Conservation (phyloP, 2,329 filamentous ascomycete species). For the Verticillium alfalfae region DNA sequence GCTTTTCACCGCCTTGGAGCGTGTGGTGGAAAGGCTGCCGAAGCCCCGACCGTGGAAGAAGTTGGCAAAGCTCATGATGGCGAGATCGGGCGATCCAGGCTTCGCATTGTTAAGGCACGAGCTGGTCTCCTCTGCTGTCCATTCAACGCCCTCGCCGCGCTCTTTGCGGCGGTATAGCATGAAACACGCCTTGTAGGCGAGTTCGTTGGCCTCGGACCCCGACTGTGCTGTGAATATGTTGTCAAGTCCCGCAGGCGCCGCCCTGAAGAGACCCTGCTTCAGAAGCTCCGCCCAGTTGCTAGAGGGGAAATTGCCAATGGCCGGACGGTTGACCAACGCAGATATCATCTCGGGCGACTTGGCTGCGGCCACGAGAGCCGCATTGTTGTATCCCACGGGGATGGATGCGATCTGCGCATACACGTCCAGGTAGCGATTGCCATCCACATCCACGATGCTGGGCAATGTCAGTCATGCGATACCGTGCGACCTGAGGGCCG, state of each 20-base stretch:
- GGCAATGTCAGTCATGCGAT: background rate
- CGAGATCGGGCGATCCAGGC: slow-evolving; percentile 68
- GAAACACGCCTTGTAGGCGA: slow-evolving; percentile 81
- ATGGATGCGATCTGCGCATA: slow-evolving; percentile 83
- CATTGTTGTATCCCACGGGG: slow-evolving; percentile 78
- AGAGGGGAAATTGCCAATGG: slow-evolving; percentile 75
- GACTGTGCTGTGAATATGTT: slow-evolving; percentile 78
- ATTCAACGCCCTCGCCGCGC: slow-evolving; percentile 65
- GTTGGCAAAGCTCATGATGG: slow-evolving; percentile 72
- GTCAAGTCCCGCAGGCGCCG: slow-evolving; percentile 68
- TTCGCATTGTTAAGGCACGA: slow-evolving; percentile 67
- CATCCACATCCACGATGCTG: slow-evolving; percentile 41
- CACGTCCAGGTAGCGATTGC: slow-evolving; percentile 44
- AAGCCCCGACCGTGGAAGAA: slow-evolving; percentile 80
- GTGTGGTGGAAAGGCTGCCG: slow-evolving; percentile 71
- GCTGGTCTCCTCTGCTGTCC: slow-evolving; percentile 62
- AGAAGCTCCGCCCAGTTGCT: slow-evolving; percentile 70
- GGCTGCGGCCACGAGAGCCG: slow-evolving; percentile 58
- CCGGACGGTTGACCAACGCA: slow-evolving; percentile 72
- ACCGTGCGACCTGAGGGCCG: background rate
- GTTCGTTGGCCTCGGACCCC: slow-evolving; percentile 79
- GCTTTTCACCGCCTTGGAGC: slow-evolving; percentile 80
- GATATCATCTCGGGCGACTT: slow-evolving; percentile 66
- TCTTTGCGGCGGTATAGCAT: slow-evolving; percentile 72
- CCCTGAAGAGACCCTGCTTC: slow-evolving; percentile 63